phyloP scores from a whole-genome alignment of 495 filamentous ascomycete genomes.

The Neurospora intermedia region DNA sequence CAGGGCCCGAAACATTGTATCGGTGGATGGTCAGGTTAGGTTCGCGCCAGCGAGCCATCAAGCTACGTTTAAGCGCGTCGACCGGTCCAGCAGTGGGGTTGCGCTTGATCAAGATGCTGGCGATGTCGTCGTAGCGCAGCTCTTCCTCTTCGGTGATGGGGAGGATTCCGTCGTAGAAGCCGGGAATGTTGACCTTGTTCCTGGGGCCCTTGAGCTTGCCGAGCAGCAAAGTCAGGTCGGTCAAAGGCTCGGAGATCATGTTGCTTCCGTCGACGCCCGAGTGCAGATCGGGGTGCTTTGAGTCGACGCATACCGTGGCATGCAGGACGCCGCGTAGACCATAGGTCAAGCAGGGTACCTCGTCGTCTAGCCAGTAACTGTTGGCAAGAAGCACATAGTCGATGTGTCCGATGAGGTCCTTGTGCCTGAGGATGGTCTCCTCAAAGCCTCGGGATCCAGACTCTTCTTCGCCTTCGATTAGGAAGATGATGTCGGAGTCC shows the following conservation, averaged over 20 bases:
- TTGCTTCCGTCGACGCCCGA: conserved; percentile 90
- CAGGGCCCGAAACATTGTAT: conserved; percentile 78
- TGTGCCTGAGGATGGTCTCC: conserved; percentile 63
- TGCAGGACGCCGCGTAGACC: conserved; percentile 91
- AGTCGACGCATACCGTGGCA: conserved; percentile 77
- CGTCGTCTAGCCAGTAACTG: conserved; percentile 97
- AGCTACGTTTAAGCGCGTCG: conserved; percentile 57
- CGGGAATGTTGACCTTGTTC: conserved; percentile 52
- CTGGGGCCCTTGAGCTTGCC: conserved; percentile 62
- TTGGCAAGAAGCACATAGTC: conserved; percentile 93
- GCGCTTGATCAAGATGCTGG: conserved; percentile 57
- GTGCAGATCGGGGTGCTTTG: conserved; percentile 79
- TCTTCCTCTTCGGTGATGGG: conserved; percentile 66
- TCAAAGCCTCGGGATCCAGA: conserved; percentile 84
- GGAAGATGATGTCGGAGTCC: conserved; percentile 76
- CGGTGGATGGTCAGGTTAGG: conserved; percentile 89
- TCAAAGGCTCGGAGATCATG: conserved; percentile 77
- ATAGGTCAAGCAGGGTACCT: conserved; percentile 90
- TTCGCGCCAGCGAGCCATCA: conserved; percentile 94
- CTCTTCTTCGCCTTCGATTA: conserved; percentile 97
- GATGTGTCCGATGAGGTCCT: conserved; percentile 74
- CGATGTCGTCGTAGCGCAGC: conserved; percentile 73
- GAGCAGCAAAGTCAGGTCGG: conserved; percentile 76
- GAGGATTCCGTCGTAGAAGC: conserved; percentile 77
- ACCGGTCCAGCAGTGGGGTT: conserved; percentile 56